phyloP scores from a whole-genome alignment of 1,284 basidiomycete species.

The Thecaphora frezii region DNA sequence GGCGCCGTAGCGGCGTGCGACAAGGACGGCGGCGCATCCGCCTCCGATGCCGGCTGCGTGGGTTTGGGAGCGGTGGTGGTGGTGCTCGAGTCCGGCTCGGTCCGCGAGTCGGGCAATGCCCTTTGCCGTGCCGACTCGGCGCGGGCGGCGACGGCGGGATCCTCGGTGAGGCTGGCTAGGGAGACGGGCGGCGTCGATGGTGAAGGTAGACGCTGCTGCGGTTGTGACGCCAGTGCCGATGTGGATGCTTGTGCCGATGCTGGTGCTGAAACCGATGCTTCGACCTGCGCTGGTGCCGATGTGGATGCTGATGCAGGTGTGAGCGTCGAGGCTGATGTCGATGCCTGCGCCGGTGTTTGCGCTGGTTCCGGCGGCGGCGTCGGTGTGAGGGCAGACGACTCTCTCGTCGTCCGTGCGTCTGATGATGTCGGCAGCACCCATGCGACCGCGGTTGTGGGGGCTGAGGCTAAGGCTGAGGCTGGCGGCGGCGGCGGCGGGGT shows the following conservation, averaged over 20 bases:
- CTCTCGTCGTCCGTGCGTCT: too few relatives aligned
- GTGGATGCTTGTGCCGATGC: background rate
- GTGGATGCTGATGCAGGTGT: background rate
- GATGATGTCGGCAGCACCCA: too few relatives aligned
- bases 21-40: too few relatives aligned
- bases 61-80: too few relatives aligned
- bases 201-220: background rate
- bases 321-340: too few relatives aligned
- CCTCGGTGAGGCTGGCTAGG: slow-evolving; percentile 21
- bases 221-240: background rate
- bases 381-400: too few relatives aligned
- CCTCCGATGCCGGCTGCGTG: too few relatives aligned
- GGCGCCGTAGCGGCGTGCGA: background rate
- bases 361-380: background rate
- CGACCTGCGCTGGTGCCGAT: too few relatives aligned
- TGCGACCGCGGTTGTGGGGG: too few relatives aligned
- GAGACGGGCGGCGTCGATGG: too few relatives aligned
- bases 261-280: background rate
- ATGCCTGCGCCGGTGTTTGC: background rate
- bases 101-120: background rate
- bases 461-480: too few relatives aligned
- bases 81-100: background rate
- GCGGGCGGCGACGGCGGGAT: slow-evolving; percentile 31
- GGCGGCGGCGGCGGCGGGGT: too few relatives aligned
- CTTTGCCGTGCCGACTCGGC: slow-evolving; percentile 6